Evolutionary conservation across 768 basidiomycete genomes (phyloP).

Genomic region (Symmetrospora coprosmae): DNA sequence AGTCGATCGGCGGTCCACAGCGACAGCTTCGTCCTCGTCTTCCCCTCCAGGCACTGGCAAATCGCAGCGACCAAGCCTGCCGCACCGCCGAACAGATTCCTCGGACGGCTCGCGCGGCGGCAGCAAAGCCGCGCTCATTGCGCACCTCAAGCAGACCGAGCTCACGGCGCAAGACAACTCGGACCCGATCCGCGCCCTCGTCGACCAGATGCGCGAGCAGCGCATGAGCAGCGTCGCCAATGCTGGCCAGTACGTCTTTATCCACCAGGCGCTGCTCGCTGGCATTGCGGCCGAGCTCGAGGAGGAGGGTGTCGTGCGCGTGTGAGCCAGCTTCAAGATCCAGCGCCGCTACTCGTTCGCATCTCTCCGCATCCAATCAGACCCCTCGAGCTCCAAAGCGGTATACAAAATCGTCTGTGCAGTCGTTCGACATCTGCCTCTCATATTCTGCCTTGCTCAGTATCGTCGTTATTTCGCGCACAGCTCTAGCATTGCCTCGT

Average conservation of each 20-base stretch:
- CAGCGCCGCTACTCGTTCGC: neutral
- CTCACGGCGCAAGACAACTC: conserved; percentile 34
- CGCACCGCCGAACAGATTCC: too few species aligned
- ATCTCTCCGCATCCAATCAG: neutral
- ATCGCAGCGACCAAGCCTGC: too few species aligned
- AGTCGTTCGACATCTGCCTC: too few species aligned
- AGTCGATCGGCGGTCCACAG: too few species aligned
- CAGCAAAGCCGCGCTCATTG: neutral
- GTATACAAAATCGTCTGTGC: too few species aligned
- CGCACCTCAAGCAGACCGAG: neutral
- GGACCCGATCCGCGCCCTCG: conserved; percentile 64
- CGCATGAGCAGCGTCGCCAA: conserved; percentile 94
- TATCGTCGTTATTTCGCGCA: too few species aligned
- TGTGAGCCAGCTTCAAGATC: neutral
- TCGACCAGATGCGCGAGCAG: conserved; percentile 90
- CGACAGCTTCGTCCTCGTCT: too few species aligned
- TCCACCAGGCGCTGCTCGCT: conserved; percentile 61
- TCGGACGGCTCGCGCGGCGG: too few species aligned
- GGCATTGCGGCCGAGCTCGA: conserved; percentile 2
- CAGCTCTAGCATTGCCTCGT: too few species aligned
- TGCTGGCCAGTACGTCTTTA: conserved; percentile 83
- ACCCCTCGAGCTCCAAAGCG: too few species aligned
- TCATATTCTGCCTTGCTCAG: too few species aligned
- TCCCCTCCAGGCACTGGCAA: too few species aligned
- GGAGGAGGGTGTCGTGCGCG: neutral